Evolutionary conservation across 163 green algal genomes (phyloP), one percentile per base, ranked within the genome.

Genomic region (Chlamydomonas reinhardtii): DNA sequence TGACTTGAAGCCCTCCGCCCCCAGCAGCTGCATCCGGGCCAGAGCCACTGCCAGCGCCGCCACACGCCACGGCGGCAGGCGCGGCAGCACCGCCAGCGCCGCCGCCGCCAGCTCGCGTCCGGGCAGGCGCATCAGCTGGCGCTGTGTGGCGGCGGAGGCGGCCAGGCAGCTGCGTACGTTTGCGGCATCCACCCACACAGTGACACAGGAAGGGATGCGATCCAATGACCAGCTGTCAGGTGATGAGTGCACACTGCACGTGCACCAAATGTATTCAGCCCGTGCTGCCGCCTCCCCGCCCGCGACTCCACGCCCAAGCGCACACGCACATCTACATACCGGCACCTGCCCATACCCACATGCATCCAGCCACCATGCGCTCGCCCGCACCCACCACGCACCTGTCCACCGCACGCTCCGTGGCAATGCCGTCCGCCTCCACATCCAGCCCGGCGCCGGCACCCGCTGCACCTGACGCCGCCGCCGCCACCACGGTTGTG

Each of bases 11-110:
- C 29, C 48, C 1, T 1, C 62, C 62, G 29, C 25, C 59, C 59
- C 59, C 25, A 32, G 25, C 27, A 34, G 12, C 16, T 31, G 43
- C 66, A 85, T 32, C 15, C 52, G 27, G 6, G 78, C 78, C 68
- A 77, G 68, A 31, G 68, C 78, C 34, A 77, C 78, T 17, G 78
- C 48, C 78, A 85, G 78, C 78, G 59, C 43, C 43, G 66, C 78
- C 78, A 85, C 78, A 0, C 68, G 48, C 4, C 22, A 9, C 43
- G 78, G 78, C 54, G 78, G 78, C 78, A 85, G 78, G 5, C 19
- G 2, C 25, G 78, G 78, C 78, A 85, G 48, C 25, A 77, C 24
- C 0, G 68, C 48, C 31, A 48, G 0, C 25, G 68, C 66, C 34
- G 31, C 3, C 43, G 78, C 48, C 27, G 68, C 72, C 31, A 85